Evolutionary conservation across 2,329 filamentous ascomycete genomes (phyloP).

Genomic region (Cladosporium velox): DNA sequence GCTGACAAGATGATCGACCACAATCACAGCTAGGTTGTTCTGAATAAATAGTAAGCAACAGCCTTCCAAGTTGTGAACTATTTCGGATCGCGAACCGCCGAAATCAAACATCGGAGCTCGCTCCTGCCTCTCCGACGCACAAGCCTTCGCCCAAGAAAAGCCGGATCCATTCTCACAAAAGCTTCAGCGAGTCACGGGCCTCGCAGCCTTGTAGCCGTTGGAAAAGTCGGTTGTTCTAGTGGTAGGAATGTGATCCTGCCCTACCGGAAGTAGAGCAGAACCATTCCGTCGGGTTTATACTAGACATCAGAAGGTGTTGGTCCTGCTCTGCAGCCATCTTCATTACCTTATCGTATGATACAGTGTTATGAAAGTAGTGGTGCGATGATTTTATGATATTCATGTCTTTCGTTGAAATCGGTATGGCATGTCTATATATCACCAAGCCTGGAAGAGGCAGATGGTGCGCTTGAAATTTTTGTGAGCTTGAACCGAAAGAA

Average conservation of each 20-base stretch:
- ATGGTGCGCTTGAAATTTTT: not conserved
- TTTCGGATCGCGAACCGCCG: not conserved
- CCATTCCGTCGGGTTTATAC: not conserved
- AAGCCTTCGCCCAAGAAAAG: not conserved
- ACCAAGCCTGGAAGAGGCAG: not conserved
- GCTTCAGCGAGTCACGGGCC: conserved; percentile 3
- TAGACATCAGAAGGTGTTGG: not conserved
- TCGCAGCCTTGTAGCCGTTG: conserved; percentile 8
- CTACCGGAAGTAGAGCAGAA: not conserved
- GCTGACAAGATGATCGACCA: no score
- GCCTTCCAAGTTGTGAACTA: not conserved
- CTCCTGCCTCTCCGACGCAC: conserved; percentile 2
- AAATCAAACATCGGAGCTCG: not conserved
- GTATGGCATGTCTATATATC: conserved; percentile 19
- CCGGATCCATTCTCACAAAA: not conserved
- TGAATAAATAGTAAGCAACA: not conserved
- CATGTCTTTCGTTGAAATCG: conserved; percentile 12
- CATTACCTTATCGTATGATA: no score
- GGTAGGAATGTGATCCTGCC: not conserved
- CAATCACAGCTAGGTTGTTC: not conserved
- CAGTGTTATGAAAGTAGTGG: no score
- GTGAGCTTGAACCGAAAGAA: not conserved
- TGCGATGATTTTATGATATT: not conserved
- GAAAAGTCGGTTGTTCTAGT: not conserved
- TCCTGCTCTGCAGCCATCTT: no score